Evolutionary conservation across 306 rosid genomes (phyloP).

Genomic region (Prunus kanzakura): DNA sequence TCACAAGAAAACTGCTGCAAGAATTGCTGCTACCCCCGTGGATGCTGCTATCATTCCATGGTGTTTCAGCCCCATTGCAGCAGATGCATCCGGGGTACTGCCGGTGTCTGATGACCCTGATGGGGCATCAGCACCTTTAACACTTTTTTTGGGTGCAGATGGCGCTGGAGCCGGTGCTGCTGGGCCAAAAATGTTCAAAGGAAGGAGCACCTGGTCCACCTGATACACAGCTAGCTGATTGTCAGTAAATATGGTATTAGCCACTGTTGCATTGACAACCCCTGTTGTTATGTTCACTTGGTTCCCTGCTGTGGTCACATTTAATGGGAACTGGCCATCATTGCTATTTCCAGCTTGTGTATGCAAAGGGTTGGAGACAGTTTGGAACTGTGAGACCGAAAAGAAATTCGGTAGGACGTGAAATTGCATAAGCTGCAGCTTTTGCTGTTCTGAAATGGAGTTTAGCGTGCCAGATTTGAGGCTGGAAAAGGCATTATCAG

Average conservation of each 20-base stretch:
- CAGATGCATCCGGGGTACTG: slow-evolving; percentile 28
- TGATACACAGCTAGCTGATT: slow-evolving; percentile 71
- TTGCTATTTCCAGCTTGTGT: slow-evolving; percentile 85
- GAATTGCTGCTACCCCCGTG: slow-evolving; percentile 14
- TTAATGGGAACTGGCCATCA: slow-evolving; percentile 69
- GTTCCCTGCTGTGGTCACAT: slow-evolving; percentile 81
- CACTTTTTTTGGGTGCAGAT: slow-evolving; percentile 46
- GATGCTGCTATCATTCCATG: background rate
- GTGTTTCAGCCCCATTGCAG: slow-evolving; percentile 21
- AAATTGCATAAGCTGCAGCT: slow-evolving; percentile 65
- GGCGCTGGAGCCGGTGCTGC: slow-evolving; percentile 74
- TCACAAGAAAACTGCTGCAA: slow-evolving; percentile 7
- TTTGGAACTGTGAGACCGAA: slow-evolving; percentile 71
- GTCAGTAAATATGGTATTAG: slow-evolving; percentile 65
- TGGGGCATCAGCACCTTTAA: slow-evolving; percentile 55
- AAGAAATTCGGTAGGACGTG: slow-evolving; percentile 64
- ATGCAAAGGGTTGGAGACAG: slow-evolving; percentile 71
- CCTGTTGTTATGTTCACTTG: slow-evolving; percentile 85
- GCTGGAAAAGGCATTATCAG: slow-evolving; percentile 67
- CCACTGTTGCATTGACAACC: slow-evolving; percentile 57
- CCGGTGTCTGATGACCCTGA: slow-evolving; percentile 32
- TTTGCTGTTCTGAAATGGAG: slow-evolving; percentile 65
- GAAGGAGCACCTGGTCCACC: slow-evolving; percentile 84
- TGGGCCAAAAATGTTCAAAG: slow-evolving; percentile 60
- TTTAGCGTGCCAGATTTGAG: slow-evolving; percentile 70